A percentile compares a stretch with the other conserved stretches of the same genome.
These are phyloP conservation scores for Zanthoxylum bungeanum DNA, from an alignment of 345 rosid genomes.

Conservation along the genomic window DNA sequence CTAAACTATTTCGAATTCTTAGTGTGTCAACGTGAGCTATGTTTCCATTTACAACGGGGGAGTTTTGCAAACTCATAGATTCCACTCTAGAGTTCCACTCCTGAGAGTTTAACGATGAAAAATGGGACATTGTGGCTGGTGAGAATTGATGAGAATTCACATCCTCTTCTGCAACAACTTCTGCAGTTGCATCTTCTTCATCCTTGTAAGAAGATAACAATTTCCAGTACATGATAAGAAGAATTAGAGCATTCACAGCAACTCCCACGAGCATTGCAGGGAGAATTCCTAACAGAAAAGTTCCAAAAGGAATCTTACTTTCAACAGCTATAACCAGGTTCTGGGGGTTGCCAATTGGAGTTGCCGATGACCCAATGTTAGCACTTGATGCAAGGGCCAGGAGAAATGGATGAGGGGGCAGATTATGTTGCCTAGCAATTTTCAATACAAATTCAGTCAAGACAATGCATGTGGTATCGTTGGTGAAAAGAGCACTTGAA, in stretches of 20 bases:
- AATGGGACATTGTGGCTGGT: slow-evolving; percentile 65
- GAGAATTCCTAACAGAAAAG: slow-evolving; percentile 54
- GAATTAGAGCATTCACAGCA: slow-evolving; percentile 48
- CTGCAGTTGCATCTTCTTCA: slow-evolving; percentile 39
- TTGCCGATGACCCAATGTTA: slow-evolving; percentile 80
- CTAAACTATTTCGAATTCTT: slow-evolving; percentile 39
- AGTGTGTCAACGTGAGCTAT: slow-evolving; percentile 28
- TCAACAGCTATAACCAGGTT: slow-evolving; percentile 77
- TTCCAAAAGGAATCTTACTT: slow-evolving; percentile 58
- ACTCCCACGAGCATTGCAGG: slow-evolving; percentile 73
- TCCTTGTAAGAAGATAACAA: slow-evolving; percentile 55
- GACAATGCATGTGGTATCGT: slow-evolving; percentile 78
- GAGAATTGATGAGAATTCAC: slow-evolving; percentile 60
- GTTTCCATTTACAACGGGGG: slow-evolving; percentile 18
- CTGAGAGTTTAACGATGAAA: slow-evolving; percentile 37
- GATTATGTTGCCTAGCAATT: slow-evolving; percentile 74
- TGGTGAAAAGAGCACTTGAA: slow-evolving; percentile 84
- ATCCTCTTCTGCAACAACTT: slow-evolving; percentile 50
- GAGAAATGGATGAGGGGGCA: slow-evolving; percentile 75
- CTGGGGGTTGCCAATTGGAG: slow-evolving; percentile 92
- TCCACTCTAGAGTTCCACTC: slow-evolving; percentile 42
- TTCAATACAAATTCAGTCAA: slow-evolving; percentile 79
- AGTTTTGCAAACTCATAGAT: slow-evolving; percentile 20
- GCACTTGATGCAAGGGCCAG: slow-evolving; percentile 86
- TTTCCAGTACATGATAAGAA: slow-evolving; percentile 68